phyloP scores from a whole-genome alignment of 345 rosid genomes.

The Cochlearia excelsa region DNA sequence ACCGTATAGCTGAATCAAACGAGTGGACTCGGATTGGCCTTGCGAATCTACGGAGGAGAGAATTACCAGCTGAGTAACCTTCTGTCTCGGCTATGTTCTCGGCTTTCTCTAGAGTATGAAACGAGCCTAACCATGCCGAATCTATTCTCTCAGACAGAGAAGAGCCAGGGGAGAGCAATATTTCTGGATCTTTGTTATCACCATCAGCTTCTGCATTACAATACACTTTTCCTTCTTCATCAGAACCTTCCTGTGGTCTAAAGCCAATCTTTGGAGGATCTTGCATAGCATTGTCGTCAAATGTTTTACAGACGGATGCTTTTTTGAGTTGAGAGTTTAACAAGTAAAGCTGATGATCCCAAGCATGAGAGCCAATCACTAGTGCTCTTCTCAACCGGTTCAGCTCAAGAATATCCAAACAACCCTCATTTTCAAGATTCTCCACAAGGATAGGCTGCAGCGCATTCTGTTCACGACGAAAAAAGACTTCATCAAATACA shows the following conservation, averaged over 20 bases:
- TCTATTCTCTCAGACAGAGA: slow-evolving; percentile 84
- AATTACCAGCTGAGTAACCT: slow-evolving; percentile 34
- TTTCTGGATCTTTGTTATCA: slow-evolving; percentile 19
- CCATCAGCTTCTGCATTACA: slow-evolving; percentile 41
- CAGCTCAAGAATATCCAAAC: slow-evolving; percentile 74
- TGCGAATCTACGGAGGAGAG: slow-evolving; percentile 46
- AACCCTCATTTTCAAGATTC: slow-evolving; percentile 39
- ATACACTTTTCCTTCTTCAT: slow-evolving; percentile 36
- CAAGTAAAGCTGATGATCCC: slow-evolving; percentile 73
- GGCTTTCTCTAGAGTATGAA: slow-evolving; percentile 38
- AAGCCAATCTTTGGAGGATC: slow-evolving; percentile 34
- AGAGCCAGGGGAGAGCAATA: slow-evolving; percentile 46
- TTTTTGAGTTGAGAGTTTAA: slow-evolving; percentile 60
- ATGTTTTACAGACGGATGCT: slow-evolving; percentile 38
- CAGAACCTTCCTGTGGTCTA: slow-evolving; percentile 28
- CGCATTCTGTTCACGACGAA: slow-evolving; percentile 46
- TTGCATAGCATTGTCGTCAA: slow-evolving; percentile 30
- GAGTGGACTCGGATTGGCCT: slow-evolving; percentile 70
- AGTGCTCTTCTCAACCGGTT: slow-evolving; percentile 67
- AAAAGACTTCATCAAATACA: too few relatives aligned
- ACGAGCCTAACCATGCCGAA: slow-evolving; percentile 91
- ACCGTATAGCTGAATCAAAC: slow-evolving; percentile 77
- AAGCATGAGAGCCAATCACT: slow-evolving; percentile 64
- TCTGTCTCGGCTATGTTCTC: slow-evolving; percentile 41
- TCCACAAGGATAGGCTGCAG: slow-evolving; percentile 51